Conservation (phyloP, 2,329 filamentous ascomycete genomes). For the Ceratocystis cacaofunesta region DNA sequence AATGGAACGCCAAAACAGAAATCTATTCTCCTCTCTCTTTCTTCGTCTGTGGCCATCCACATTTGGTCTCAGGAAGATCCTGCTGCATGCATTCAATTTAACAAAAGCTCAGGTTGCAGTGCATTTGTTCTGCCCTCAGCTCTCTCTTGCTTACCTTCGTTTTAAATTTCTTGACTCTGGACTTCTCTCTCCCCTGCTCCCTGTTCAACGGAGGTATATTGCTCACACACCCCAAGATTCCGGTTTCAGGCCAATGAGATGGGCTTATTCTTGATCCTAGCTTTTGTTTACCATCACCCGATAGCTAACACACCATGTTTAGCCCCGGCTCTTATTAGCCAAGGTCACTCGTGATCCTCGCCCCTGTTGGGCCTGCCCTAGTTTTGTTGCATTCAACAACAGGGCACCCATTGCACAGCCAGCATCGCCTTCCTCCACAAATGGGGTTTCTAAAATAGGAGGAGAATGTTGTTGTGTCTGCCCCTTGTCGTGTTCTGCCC, state of each 20-base stretch:
- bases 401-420: neutral
- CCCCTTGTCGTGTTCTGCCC: neutral
- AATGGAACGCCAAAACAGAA: neutral
- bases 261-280: neutral
- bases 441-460: neutral
- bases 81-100: constrained; percentile 2
- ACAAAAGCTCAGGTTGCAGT: neutral
- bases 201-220: neutral
- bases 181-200: neutral
- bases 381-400: neutral
- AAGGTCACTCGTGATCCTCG: neutral
- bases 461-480: neutral
- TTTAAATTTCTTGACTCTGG: neutral
- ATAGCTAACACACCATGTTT: neutral
- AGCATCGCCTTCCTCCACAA: neutral
- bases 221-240: neutral
- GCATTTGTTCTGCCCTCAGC: neutral
- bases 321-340: neutral
- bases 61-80: neutral
- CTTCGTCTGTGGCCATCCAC: neutral
- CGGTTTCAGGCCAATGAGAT: neutral
- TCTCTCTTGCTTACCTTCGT: neutral
- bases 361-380: neutral
- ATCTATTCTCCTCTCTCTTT: neutral
- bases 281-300: neutral